Evolutionary conservation across 1,139 yeast genomes (phyloP).

Genomic region (Saccharomyces hybrid): DNA sequence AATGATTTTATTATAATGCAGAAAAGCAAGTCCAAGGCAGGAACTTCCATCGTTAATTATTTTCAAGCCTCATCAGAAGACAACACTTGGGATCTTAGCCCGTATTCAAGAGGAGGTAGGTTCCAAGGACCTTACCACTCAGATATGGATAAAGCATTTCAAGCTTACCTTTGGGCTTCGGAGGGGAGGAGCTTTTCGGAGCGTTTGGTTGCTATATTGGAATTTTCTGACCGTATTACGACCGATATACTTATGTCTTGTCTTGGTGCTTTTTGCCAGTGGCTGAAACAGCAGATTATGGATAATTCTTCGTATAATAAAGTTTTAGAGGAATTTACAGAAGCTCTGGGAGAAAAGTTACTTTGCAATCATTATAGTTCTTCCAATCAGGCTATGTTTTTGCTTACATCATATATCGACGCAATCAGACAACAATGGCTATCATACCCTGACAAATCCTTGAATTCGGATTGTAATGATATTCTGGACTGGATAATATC

Average conservation of each 20-base stretch:
- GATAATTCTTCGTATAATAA: neutral
- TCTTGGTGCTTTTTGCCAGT: constrained; percentile 3
- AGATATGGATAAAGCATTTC: neutral
- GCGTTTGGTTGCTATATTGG: neutral
- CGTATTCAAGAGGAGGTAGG: neutral
- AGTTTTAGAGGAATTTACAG: constrained; percentile 17
- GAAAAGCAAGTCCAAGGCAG: neutral
- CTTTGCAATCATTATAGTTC: constrained; percentile 18
- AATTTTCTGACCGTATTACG: neutral
- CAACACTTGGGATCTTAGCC: neutral
- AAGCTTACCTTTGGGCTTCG: neutral
- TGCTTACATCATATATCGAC: constrained; percentile 16
- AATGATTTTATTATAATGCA: neutral
- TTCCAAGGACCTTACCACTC: neutral
- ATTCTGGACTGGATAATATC: constrained; percentile 26
- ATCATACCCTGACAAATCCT: neutral
- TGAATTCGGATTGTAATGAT: constrained; percentile 25
- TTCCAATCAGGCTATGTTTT: constrained; percentile 15
- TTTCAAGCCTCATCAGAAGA: neutral
- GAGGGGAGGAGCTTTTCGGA: neutral
- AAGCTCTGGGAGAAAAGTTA: constrained; percentile 21
- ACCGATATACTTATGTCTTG: constrained; percentile 5
- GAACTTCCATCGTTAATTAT: neutral
- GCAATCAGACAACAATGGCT: constrained; percentile 18
- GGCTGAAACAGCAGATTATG: constrained; percentile 2